Evolutionary conservation across 805 yeast species (phyloP).

Genomic region (Wickerhamomyces hampshirensis): DNA sequence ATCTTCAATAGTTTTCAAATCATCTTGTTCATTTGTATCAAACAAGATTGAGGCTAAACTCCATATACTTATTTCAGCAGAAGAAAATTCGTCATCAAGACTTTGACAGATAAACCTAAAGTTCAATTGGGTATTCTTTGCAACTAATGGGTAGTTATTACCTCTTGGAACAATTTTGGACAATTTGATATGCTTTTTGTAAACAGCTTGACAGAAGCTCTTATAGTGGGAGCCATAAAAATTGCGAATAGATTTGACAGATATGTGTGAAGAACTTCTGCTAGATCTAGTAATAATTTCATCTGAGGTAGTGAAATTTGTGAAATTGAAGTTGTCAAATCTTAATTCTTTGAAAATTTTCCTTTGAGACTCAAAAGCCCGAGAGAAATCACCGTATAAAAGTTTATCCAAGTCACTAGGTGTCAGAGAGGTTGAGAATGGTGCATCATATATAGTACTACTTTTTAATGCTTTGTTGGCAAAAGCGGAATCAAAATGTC

Average conservation of each 20-base stretch:
- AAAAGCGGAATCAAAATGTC: conserved; percentile 19
- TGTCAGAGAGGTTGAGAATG: conserved; percentile 20
- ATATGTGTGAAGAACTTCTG: conserved; percentile 6
- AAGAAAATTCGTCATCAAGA: conserved; percentile 11
- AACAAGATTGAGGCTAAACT: conserved; percentile 60
- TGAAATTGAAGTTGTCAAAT: conserved; percentile 21
- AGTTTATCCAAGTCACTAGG: conserved; percentile 40
- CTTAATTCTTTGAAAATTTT: conserved; percentile 27
- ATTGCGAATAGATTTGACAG: conserved; percentile 1
- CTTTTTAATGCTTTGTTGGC: conserved; percentile 13
- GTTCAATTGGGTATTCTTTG: conserved; percentile 25
- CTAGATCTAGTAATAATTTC: conserved; percentile 6
- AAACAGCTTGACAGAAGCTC: conserved; percentile 12
- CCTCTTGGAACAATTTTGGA: conserved; percentile 25
- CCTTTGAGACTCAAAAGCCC: conserved; percentile 24
- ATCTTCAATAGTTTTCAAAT: conserved; percentile 21
- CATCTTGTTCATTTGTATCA: conserved; percentile 31
- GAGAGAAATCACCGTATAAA: conserved; percentile 43
- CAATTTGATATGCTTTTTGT: conserved; percentile 21
- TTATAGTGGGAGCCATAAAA: conserved; percentile 3
- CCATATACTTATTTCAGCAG: conserved; percentile 37
- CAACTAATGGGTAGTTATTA: conserved; percentile 35
- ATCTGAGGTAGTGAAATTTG: conserved; percentile 18
- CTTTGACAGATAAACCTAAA: conserved; percentile 27
- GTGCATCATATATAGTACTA: conserved; percentile 20